Evolutionary conservation across 305 asterid genomes (phyloP).

Genomic region (Withania somnifera): DNA sequence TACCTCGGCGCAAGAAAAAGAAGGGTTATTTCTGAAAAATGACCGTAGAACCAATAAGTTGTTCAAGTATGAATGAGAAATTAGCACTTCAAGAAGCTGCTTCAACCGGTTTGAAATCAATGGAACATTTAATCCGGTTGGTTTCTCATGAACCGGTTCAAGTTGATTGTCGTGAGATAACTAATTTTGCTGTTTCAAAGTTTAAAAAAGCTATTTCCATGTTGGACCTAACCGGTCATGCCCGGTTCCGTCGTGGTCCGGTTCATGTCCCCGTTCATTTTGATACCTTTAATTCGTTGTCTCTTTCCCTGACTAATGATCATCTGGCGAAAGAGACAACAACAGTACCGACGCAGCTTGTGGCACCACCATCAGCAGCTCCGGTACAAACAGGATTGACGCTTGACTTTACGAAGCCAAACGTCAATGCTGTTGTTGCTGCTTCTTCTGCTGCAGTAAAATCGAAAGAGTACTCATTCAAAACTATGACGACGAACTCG

Average conservation of each 20-base stretch:
- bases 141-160: slow-evolving; percentile 28
- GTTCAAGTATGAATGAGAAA: slow-evolving; percentile 39
- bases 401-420: slow-evolving; percentile 40
- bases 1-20: too few species aligned
- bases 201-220: slow-evolving; percentile 30
- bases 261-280: slow-evolving; percentile 21
- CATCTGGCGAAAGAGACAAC: too few species aligned
- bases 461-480: too few species aligned
- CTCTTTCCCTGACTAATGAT: background rate
- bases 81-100: slow-evolving; percentile 57
- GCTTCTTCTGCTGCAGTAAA: background rate
- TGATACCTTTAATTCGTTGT: background rate
- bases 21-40: too few species aligned
- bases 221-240: slow-evolving; percentile 55
- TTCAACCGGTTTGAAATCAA: slow-evolving; percentile 53
- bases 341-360: background rate
- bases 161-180: slow-evolving; percentile 42
- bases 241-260: slow-evolving; percentile 68
- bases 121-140: slow-evolving; percentile 51
- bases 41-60: too few species aligned
- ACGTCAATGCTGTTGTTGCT: slow-evolving; percentile 1
- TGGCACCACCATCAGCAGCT: background rate
- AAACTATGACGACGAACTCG: slow-evolving; percentile 48
- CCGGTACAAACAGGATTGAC: slow-evolving; percentile 20
- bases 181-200: slow-evolving; percentile 62